phyloP scores from a whole-genome alignment of 2,329 filamentous ascomycete genomes.

The Colletotrichum sublineola region DNA sequence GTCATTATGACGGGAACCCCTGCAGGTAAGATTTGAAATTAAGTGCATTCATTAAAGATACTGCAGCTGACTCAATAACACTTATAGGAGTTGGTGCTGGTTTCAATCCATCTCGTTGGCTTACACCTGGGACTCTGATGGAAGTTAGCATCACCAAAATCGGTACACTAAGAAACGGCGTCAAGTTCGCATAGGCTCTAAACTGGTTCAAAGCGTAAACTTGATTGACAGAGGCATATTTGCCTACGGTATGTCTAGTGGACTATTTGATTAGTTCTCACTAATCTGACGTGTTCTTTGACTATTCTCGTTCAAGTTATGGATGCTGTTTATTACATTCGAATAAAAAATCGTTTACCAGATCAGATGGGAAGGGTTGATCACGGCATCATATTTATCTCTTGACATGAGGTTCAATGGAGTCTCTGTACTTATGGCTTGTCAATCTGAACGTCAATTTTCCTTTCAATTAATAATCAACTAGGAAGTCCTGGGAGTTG shows the following conservation, averaged over 20 bases:
- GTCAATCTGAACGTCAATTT: neutral
- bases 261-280: neutral
- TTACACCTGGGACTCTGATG: slow-evolving; percentile 56
- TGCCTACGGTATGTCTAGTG: neutral
- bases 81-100: slow-evolving; percentile 57
- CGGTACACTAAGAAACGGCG: slow-evolving; percentile 57
- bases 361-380: neutral
- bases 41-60: accelerated
- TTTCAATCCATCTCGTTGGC: slow-evolving; percentile 54
- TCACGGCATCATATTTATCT: neutral
- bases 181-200: slow-evolving; percentile 44
- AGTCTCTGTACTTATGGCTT: neutral
- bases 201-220: too few species aligned
- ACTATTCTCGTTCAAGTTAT: neutral
- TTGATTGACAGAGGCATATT: too few species aligned
- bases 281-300: neutral
- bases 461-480: neutral
- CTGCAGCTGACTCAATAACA: neutral
- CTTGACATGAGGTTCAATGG: neutral
- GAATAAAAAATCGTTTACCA: too few species aligned
- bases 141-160: slow-evolving; percentile 56
- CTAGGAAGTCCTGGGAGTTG: neutral
- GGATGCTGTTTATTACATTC: neutral
- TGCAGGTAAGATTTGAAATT: slow-evolving; percentile 48
- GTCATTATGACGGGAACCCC: slow-evolving; percentile 63